Base-by-base conservation (phyloP, 2,329 filamentous ascomycete species). In the Neonectria ditissima region DNA sequence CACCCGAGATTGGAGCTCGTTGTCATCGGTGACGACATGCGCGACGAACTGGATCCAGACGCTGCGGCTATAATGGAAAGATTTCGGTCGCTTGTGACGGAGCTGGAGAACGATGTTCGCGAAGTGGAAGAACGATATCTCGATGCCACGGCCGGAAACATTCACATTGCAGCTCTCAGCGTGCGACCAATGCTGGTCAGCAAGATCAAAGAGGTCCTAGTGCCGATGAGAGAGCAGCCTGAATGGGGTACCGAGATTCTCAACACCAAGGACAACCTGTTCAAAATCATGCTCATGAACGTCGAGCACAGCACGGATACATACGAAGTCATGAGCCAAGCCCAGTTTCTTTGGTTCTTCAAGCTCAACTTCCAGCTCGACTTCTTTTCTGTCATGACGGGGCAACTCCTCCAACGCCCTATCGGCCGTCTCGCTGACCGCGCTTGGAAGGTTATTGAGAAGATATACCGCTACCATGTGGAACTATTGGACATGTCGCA, bases 291-390 rank as follows among this genome's bases (percentile, higher is more conserved):
- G 1, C 69, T 88, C 20, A 79, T 81, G 43, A 78, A 81, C 32
- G 78, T 81, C 20, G 84, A 87, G 67, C 80, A 85, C 63, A 82
- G 82, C 55, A 72, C 82, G 8, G 75, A 77, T 9, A 76, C 82
- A 9, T 85, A 85, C 67, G 73, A 79, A 26, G 70, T 78, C 2
- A 77, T 83, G 66, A 74, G 76, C 18, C 76, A 80, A 26, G 79
- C 77, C 1, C 83, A 83, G 2, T 89, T 87, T 70, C 69, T 84
- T 10, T 89, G 87, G 87, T 87, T 84, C 67, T 78, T 83, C 72
- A 81, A 82, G 63, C 76, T 79, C 20, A 83, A 87, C 68, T 87
- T 89, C 73, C 86, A 87, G 68, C 75, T 84, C 51, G 86, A 87
- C 57, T 76, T 88, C 26, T 85, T 88, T 64, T 77, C 83, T 39